phyloP scores from a whole-genome alignment of 495 filamentous ascomycete species.

The Daldinia grandis region DNA sequence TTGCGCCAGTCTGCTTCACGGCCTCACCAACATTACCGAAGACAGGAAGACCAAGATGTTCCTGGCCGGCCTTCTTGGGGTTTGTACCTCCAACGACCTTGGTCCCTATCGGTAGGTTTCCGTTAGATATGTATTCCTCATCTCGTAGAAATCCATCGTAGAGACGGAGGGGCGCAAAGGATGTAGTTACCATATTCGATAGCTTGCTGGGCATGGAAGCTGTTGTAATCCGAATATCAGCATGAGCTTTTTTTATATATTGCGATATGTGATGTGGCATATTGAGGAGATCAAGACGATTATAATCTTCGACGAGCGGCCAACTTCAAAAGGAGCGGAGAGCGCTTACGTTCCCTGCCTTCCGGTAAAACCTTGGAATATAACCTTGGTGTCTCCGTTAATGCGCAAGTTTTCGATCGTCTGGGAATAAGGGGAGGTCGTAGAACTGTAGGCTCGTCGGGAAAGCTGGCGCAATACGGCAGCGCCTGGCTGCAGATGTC shows the following conservation, averaged over 20 bases:
- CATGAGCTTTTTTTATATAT: constrained; percentile 7
- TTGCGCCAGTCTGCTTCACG: constrained; percentile 89
- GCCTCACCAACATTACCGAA: constrained; percentile 91
- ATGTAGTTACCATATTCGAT: constrained; percentile 88
- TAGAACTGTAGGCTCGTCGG: constrained; percentile 74
- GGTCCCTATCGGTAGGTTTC: constrained; percentile 71
- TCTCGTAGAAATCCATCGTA: background rate
- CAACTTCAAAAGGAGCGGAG: background rate
- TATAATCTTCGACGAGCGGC: constrained; percentile 1
- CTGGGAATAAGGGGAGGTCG: constrained; percentile 74
- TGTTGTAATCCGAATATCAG: constrained; percentile 47
- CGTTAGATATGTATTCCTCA: constrained; percentile 34
- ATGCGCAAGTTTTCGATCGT: constrained; percentile 93
- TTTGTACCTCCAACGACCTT: constrained; percentile 98
- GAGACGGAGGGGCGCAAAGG: background rate
- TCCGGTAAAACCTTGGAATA: constrained; percentile 98
- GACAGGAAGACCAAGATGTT: constrained; percentile 90
- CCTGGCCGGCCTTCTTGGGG: constrained; percentile 94
- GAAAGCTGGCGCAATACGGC: constrained; percentile 56
- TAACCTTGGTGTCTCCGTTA: constrained; percentile 87
- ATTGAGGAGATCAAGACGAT: constrained; percentile 29
- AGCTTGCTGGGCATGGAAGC: constrained; percentile 96
- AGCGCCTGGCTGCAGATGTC: constrained; percentile 57
- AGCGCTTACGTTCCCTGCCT: constrained; percentile 95
- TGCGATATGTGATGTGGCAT: background rate